A percentile compares a stretch with the other conserved stretches of the same genome.
Evolutionary conservation across 2,329 filamentous ascomycete genomes (phyloP).

Genomic region (Neocatenulostroma microsporum): DNA sequence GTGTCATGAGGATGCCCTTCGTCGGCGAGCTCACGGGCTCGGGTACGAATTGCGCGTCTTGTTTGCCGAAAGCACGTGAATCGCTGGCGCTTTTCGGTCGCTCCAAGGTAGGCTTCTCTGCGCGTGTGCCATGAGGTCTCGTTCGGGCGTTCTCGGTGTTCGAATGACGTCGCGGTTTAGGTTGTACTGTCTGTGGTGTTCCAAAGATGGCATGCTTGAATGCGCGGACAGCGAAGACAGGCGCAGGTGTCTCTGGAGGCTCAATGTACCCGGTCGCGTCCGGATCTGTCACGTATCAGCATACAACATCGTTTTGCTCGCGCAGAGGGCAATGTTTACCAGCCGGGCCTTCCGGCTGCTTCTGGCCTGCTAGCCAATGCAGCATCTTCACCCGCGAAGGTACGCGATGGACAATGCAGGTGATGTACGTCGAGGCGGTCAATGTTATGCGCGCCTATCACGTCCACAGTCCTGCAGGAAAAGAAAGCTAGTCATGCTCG

Average conservation of each 20-base stretch:
- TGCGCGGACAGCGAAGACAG: slow-evolving; percentile 59
- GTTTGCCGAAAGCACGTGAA: slow-evolving; percentile 13
- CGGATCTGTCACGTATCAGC: slow-evolving; percentile 18
- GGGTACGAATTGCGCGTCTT: slow-evolving; percentile 13
- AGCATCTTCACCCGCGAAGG: slow-evolving; percentile 23
- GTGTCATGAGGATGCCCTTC: slow-evolving; percentile 55
- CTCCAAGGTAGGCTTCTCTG: slow-evolving; percentile 20
- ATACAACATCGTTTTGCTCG: slow-evolving; percentile 1
- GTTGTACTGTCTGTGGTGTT: slow-evolving; percentile 48
- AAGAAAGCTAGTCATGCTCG: no score
- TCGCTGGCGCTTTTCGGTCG: slow-evolving; percentile 25
- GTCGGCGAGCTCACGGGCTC: slow-evolving; percentile 44
- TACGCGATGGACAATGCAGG: not conserved
- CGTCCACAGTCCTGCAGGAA: no score
- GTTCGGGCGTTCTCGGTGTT: slow-evolving; percentile 21
- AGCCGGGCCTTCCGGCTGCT: slow-evolving; percentile 19
- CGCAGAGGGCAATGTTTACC: slow-evolving; percentile 8
- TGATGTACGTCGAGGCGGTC: not conserved
- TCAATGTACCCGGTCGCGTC: slow-evolving; percentile 42
- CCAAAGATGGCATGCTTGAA: slow-evolving; percentile 59
- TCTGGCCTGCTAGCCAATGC: slow-evolving; percentile 28
- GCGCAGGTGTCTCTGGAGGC: slow-evolving; percentile 56
- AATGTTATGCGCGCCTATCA: not conserved
- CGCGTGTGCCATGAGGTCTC: slow-evolving; percentile 7
- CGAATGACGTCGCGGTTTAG: slow-evolving; percentile 24